Evolutionary conservation across 192 early-diverging fungal genomes (phyloP).

Genomic region (Podila epigama): DNA sequence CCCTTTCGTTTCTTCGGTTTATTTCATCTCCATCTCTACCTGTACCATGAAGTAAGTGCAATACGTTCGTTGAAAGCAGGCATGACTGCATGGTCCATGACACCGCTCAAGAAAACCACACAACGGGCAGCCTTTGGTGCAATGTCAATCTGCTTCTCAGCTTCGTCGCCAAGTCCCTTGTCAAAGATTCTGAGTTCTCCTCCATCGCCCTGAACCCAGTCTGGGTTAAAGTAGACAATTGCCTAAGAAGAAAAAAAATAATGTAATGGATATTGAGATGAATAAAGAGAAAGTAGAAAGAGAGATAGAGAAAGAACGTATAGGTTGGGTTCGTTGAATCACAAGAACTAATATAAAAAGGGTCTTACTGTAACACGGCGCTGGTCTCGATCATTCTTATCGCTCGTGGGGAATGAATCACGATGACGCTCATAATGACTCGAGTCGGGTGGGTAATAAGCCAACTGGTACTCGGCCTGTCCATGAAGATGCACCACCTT

Average conservation of each 20-base stretch:
- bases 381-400: conserved; percentile 56
- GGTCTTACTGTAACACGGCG: conserved; percentile 57
- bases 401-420: conserved; percentile 65
- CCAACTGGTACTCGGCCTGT: conserved; percentile 57
- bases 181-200: conserved; percentile 64
- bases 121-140: conserved; percentile 54
- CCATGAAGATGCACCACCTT: conserved; percentile 54
- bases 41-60: conserved; percentile 58
- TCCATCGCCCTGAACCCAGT: conserved; percentile 55
- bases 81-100: conserved; percentile 62
- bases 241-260: conserved; percentile 21
- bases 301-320: background rate
- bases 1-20: background rate
- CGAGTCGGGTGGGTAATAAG: conserved; percentile 54
- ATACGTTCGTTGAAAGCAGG: conserved; percentile 54
- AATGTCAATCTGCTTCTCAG: conserved; percentile 43
- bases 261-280: background rate
- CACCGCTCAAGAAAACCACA: conserved; percentile 62
- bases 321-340: too few relatives aligned
- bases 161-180: conserved; percentile 44
- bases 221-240: conserved; percentile 64
- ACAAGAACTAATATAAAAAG: background rate
- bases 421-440: conserved; percentile 62
- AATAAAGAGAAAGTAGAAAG: background rate
- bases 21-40: conserved; percentile 26